Percentiles rank a stretch among this genome's conserved stretches.
Evolutionary conservation across 192 early-diverging fungal genomes (phyloP).

Genomic region (Coemansia sp.): DNA sequence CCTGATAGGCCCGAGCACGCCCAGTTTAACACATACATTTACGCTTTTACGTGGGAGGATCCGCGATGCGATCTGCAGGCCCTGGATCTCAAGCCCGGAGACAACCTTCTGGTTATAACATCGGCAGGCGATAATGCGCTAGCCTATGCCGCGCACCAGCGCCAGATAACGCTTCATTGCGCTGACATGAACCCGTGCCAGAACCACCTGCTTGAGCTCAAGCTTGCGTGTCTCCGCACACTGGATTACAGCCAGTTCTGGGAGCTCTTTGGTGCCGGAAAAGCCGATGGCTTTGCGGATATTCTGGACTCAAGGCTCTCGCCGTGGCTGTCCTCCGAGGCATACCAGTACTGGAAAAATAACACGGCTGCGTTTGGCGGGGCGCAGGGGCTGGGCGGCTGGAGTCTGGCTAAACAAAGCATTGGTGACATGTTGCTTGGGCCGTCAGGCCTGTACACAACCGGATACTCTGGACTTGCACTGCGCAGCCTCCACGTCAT

Average conservation of each 20-base stretch:
- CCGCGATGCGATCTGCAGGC: slow-evolving; percentile 72
- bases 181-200: slow-evolving; percentile 93
- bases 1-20: slow-evolving; percentile 58
- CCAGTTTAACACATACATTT: slow-evolving; percentile 82
- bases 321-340: slow-evolving; percentile 65
- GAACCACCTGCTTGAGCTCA: slow-evolving; percentile 87
- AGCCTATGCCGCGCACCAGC: slow-evolving; percentile 73
- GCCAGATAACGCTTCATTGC: slow-evolving; percentile 70
- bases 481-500: slow-evolving; percentile 67
- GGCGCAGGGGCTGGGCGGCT: neutral
- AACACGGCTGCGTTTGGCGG: slow-evolving; percentile 45
- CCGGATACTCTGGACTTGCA: slow-evolving; percentile 81
- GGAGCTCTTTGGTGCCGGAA: slow-evolving; percentile 78
- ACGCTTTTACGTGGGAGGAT: slow-evolving; percentile 89
- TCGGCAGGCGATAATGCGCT: slow-evolving; percentile 82
- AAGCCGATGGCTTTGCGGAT: slow-evolving; percentile 59
- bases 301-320: slow-evolving; percentile 70
- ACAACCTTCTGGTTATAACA: slow-evolving; percentile 77
- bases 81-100: slow-evolving; percentile 64
- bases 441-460: slow-evolving; percentile 73
- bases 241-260: slow-evolving; percentile 71
- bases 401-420: neutral
- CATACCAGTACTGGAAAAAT: slow-evolving; percentile 80
- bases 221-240: slow-evolving; percentile 67
- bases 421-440: slow-evolving; percentile 9